These are phyloP conservation scores for Xylaria sp. DNA, from an alignment of 2,329 filamentous ascomycete species.

Conservation along the genomic window DNA sequence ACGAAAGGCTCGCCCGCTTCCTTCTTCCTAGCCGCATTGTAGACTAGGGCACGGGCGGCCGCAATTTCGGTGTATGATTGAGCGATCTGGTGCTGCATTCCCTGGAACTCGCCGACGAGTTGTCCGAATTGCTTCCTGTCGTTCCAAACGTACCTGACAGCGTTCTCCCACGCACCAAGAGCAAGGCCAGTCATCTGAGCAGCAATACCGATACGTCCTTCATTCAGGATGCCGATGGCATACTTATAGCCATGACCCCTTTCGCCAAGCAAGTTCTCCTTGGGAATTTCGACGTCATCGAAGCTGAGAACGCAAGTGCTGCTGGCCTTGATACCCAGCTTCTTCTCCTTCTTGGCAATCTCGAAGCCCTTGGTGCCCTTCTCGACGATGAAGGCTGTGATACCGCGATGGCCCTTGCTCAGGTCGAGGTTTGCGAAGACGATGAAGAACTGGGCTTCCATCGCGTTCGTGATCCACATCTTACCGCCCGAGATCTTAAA, in stretches of 20 bases:
- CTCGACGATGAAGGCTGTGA: conserved; percentile 94
- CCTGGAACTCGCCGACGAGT: conserved; percentile 95
- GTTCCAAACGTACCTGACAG: conserved; percentile 95
- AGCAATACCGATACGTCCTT: conserved; percentile 96
- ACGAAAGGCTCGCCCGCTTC: conserved; percentile 97
- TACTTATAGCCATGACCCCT: conserved; percentile 97
- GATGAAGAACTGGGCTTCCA: conserved; percentile 95
- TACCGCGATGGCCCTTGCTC: conserved; percentile 94
- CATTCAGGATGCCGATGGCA: conserved; percentile 92
- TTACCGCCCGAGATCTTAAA: conserved; percentile 92
- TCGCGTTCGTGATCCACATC: conserved; percentile 99
- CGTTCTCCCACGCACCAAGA: conserved; percentile 94
- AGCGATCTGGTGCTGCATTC: conserved; percentile 98
- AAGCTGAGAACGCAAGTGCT: conserved; percentile 98
- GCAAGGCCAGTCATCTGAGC: conserved; percentile 99
- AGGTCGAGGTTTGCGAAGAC: conserved; percentile 97
- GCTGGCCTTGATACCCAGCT: conserved; percentile 94
- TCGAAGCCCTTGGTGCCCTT: conserved; percentile 89
- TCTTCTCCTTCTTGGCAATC: conserved; percentile 99
- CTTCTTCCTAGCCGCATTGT: conserved; percentile 97
- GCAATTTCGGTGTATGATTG: conserved; percentile 95
- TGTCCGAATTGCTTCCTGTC: conserved; percentile 97
- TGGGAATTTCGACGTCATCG: conserved; percentile 92
- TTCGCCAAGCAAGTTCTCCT: conserved; percentile 87
- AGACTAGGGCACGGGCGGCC: conserved; percentile 91